Base-by-base conservation (phyloP, 352 stramenopile genomes). In the Globisporangium takayamanum region DNA sequence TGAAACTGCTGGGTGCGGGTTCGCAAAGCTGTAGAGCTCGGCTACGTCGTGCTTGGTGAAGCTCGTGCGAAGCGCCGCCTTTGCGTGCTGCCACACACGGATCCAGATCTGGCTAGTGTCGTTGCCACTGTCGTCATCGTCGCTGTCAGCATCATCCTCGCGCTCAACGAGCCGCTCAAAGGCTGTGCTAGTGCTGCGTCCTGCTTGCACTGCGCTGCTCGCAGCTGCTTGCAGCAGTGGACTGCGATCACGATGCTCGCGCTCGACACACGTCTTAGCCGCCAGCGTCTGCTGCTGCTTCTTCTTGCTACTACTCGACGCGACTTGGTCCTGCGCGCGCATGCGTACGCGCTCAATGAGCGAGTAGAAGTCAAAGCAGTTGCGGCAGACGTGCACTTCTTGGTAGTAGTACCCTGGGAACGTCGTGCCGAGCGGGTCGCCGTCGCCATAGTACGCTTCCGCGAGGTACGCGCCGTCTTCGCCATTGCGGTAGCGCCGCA, bases 361-460 rank as follows among this genome's bases (percentile, higher is more conserved):
- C 33, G 68, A 87, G 62, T 94, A 94, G 47, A 94, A 75, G 41
- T 73, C 71, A 56, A 88, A 94, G 67, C 84, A 94, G 55, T 91
- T 86, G 18, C 45, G 57, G 44, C 84, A 94, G 2, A 94, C 80
- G 25, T 86, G 78, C 12, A 89, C 76, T 18, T 92, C 69, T 60
- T 90, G 80, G 56, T 94, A 94, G 55, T 90, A 94, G 49, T 92
- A 91, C 0, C 84, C 83, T 7, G 84, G 84, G 57, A 92, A 94
- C 0, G 74, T 86, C 52, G 80, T 58, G 6, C 82, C 84, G 0
- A 94, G 73, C 0, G 80, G 77, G 46, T 94, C 82, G 22, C 80
- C 78, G 37, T 92, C 80, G 50, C 79, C 84, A 47, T 89, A 89
- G 53, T 87, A 90, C 15, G 73, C 73, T 45, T 92, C 77, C 0